phyloP scores from a whole-genome alignment of 2,329 filamentous ascomycete species.

The Volutella citrinella region DNA sequence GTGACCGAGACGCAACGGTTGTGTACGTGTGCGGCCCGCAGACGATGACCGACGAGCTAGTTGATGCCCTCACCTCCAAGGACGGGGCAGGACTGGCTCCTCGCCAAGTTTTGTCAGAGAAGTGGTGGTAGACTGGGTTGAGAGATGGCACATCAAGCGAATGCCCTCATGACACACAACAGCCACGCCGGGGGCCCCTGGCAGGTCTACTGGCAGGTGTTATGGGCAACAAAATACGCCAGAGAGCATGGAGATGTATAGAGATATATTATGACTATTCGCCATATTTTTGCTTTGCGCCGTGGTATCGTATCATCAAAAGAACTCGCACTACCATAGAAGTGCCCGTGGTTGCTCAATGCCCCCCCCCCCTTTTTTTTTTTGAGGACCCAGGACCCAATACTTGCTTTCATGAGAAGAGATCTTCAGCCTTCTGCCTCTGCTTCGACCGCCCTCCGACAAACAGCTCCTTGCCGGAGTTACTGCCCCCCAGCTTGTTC shows the following conservation, averaged over 20 bases:
- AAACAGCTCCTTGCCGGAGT: constrained; percentile 69
- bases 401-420: constrained; percentile 59
- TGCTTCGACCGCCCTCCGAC: constrained; percentile 47
- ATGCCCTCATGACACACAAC: too few relatives aligned
- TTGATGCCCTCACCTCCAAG: constrained; percentile 40
- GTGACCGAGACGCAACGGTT: constrained; percentile 36
- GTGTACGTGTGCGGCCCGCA: constrained; percentile 69
- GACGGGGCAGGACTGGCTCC: constrained; percentile 37
- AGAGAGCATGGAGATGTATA: too few relatives aligned
- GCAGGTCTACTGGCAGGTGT: too few relatives aligned
- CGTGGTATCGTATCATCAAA: constrained; percentile 28
- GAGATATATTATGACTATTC: constrained; percentile 11
- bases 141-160: not conserved
- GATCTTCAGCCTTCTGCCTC: constrained; percentile 68
- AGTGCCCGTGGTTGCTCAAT: too few relatives aligned
- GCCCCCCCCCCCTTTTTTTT: constrained; percentile 10
- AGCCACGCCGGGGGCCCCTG: too few relatives aligned
- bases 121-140: constrained; percentile 53
- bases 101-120: constrained; percentile 54
- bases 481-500: constrained; percentile 52
- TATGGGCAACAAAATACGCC: too few relatives aligned
- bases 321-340: too few relatives aligned
- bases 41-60: constrained; percentile 65
- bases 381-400: constrained; percentile 4
- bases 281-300: constrained; percentile 19